Percentiles rank a stretch among this genome's conserved stretches.
phyloP scores from a whole-genome alignment of 78 protist species.

The Cavenderia fasciculata region DNA sequence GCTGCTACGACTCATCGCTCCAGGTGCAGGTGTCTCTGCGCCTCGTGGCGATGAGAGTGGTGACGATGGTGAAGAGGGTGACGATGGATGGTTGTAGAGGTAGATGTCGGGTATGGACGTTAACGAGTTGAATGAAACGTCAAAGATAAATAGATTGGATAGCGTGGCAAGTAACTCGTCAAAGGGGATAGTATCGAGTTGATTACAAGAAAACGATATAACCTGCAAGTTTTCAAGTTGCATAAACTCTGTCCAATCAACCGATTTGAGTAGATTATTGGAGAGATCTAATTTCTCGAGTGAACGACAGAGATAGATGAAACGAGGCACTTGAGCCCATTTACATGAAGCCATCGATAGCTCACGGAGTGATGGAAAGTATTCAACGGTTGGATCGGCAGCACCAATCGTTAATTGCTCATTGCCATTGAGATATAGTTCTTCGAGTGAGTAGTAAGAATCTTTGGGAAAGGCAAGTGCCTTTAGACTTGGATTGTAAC shows the following conservation, averaged over 20 bases:
- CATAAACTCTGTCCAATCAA: background rate
- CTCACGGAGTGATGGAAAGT: constrained; percentile 45
- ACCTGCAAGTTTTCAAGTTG: constrained; percentile 18
- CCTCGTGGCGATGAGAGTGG: no score
- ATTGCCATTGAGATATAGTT: constrained; percentile 55
- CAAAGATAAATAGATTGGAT: background rate
- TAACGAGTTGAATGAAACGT: constrained; percentile 10
- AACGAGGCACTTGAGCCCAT: constrained; percentile 4
- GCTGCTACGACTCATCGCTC: background rate
- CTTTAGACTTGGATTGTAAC: constrained; percentile 30
- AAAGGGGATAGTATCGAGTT: background rate
- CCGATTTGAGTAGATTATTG: background rate
- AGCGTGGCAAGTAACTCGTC: background rate
- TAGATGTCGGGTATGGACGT: background rate
- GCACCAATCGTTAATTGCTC: background rate
- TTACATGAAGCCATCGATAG: constrained; percentile 29
- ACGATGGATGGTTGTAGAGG: background rate
- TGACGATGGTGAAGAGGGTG: no score
- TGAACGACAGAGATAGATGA: background rate
- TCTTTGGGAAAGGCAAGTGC: constrained; percentile 3
- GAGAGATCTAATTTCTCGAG: constrained; percentile 48
- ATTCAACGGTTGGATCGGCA: background rate
- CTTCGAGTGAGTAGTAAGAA: constrained; percentile 30
- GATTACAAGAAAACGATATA: background rate
- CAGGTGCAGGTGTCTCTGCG: no score